Evolutionary conservation across 768 basidiomycete species (phyloP).

Genomic region (Cyclocybe cylindracea): DNA sequence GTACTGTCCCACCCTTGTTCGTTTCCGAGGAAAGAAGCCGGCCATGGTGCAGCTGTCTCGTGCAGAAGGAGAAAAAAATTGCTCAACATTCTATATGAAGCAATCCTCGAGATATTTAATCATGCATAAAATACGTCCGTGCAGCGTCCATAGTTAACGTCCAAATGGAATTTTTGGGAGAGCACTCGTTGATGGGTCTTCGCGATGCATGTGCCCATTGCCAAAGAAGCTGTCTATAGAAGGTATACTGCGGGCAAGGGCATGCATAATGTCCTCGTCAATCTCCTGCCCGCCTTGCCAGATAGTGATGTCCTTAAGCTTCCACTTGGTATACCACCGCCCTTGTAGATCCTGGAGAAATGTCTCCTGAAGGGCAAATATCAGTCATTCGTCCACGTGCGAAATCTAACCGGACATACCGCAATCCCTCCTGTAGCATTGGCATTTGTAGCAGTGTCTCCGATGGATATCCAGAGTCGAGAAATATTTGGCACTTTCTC

Average conservation of each 20-base stretch:
- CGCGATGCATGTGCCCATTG: constrained; percentile 17
- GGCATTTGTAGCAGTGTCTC: constrained; percentile 18
- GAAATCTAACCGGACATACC: neutral
- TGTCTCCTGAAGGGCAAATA: neutral
- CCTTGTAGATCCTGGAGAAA: constrained; percentile 26
- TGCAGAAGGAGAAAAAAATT: no score
- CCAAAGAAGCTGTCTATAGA: constrained; percentile 35
- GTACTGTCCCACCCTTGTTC: no score
- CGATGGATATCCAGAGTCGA: constrained; percentile 31
- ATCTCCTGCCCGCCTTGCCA: constrained; percentile 34
- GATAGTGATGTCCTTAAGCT: constrained; percentile 35
- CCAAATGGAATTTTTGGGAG: no score
- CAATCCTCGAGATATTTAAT: no score
- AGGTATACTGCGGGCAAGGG: constrained; percentile 33
- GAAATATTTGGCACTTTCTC: constrained; percentile 28
- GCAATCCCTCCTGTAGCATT: neutral
- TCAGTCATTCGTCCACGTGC: neutral
- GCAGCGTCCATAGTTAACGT: no score
- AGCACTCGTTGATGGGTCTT: neutral
- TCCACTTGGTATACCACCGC: constrained; percentile 33
- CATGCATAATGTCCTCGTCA: constrained; percentile 30
- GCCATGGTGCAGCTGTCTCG: no score
- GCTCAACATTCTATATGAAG: no score
- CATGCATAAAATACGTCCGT: no score
- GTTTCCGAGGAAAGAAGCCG: no score